phyloP scores from a whole-genome alignment of 805 yeast species.

The Pichia gijzeniarum region DNA sequence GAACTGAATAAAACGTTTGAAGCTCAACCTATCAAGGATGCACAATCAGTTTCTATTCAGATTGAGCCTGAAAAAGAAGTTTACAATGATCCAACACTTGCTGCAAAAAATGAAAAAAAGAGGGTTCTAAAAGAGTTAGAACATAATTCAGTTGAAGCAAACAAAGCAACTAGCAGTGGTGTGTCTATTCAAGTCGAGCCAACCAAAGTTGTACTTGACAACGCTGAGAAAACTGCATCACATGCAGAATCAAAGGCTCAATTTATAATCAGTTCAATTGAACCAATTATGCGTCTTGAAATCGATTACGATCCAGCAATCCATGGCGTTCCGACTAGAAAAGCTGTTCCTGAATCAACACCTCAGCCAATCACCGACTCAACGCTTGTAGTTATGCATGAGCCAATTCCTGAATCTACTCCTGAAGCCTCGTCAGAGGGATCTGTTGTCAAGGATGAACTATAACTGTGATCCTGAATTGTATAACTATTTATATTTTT shows the following conservation, averaged over 20 bases:
- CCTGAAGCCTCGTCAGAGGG: too few species aligned
- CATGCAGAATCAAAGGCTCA: not conserved
- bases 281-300: too few species aligned
- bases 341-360: not conserved
- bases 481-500: too few species aligned
- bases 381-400: too few species aligned
- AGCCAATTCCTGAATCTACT: too few species aligned
- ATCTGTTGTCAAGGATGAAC: not conserved
- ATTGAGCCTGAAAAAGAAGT: not conserved
- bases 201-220: not conserved
- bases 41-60: not conserved
- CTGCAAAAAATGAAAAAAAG: not conserved
- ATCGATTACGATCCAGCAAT: too few species aligned
- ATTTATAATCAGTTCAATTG: too few species aligned
- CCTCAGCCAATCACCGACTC: not conserved
- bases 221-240: not conserved
- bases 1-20: not conserved
- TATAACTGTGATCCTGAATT: not conserved
- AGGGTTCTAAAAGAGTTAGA: not conserved
- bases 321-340: not conserved
- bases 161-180: too few species aligned
- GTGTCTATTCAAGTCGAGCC: not conserved
- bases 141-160: not conserved
- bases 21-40: not conserved
- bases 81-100: conserved; percentile 1